A percentile compares a stretch with the other conserved stretches of the same genome.
Conservation (phyloP, 192 early-diverging fungal genomes). For the Cladochytrium replicatum region DNA sequence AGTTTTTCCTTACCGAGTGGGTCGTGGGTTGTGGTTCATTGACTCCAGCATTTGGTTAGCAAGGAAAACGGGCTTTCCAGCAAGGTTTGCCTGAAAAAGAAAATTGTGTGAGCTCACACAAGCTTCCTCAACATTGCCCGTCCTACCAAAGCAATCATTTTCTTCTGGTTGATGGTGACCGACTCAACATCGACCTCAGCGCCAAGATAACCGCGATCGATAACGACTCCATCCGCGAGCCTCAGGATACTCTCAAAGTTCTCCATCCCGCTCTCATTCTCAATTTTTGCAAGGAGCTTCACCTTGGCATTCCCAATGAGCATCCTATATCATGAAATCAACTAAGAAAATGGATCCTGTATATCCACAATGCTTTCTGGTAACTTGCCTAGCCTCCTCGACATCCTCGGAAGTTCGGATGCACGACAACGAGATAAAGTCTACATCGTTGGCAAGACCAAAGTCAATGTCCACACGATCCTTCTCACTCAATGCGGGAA, state of each 20-base stretch:
- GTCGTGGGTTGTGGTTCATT: conserved; percentile 41
- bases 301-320: conserved; percentile 43
- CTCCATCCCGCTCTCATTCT: conserved; percentile 45
- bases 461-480: conserved; percentile 42
- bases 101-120: background rate
- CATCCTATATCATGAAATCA: conserved; percentile 13
- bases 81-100: conserved; percentile 29
- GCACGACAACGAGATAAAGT: conserved; percentile 49
- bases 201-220: conserved; percentile 51
- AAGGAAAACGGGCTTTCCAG: conserved; percentile 47
- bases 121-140: background rate
- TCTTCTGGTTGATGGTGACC: conserved; percentile 48
- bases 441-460: conserved; percentile 31
- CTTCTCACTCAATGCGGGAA: conserved; percentile 41
- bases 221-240: conserved; percentile 46
- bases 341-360: no score
- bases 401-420: conserved; percentile 46
- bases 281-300: conserved; percentile 50
- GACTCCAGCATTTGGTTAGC: conserved; percentile 54
- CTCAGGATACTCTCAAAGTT: conserved; percentile 46
- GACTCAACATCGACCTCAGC: conserved; percentile 45
- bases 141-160: conserved; percentile 41
- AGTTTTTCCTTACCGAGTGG: conserved; percentile 38
- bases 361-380: no score
- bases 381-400: conserved; percentile 36